Evolutionary conservation across 106 monocot species (phyloP).

Genomic region (Dioscorea zingiberensis): DNA sequence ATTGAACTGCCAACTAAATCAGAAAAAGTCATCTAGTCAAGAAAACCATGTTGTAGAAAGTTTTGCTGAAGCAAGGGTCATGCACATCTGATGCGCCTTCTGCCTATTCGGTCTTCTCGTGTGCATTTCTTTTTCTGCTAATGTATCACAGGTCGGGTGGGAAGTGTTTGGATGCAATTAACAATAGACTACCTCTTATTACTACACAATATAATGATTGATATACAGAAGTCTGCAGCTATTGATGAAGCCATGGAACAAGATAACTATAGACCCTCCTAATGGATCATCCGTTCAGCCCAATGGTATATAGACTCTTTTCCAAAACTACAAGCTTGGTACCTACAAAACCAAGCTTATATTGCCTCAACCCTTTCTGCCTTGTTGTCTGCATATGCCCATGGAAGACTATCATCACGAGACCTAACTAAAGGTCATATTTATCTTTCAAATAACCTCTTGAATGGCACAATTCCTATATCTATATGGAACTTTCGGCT

Average conservation of each 20-base stretch:
- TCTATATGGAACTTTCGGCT: too few relatives aligned
- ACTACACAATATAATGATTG: constrained; percentile 52
- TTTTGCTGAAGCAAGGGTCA: too few relatives aligned
- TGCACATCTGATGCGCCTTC: constrained; percentile 47
- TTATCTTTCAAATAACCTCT: too few relatives aligned
- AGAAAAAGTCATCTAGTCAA: too few relatives aligned
- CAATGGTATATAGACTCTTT: constrained; percentile 78
- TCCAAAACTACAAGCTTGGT: constrained; percentile 83
- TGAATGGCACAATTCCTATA: too few relatives aligned
- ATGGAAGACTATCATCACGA: constrained; percentile 78
- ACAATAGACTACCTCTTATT: constrained; percentile 80
- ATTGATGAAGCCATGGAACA: constrained; percentile 7
- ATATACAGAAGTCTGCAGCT: constrained; percentile 21
- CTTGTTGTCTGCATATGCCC: constrained; percentile 71
- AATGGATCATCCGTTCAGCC: constrained; percentile 24
- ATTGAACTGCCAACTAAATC: too few relatives aligned
- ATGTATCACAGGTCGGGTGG: constrained; percentile 55
- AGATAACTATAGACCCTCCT: constrained; percentile 4
- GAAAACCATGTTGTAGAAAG: too few relatives aligned
- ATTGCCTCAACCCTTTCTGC: constrained; percentile 81
- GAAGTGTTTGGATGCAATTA: constrained; percentile 42
- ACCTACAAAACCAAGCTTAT: constrained; percentile 90
- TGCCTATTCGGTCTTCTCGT: constrained; percentile 82
- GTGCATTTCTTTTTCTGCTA: constrained; percentile 95
- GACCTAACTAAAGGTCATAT: constrained; percentile 95